phyloP scores from a whole-genome alignment of 108 stramenopile genomes.

The Licmophora abbreviata region DNA sequence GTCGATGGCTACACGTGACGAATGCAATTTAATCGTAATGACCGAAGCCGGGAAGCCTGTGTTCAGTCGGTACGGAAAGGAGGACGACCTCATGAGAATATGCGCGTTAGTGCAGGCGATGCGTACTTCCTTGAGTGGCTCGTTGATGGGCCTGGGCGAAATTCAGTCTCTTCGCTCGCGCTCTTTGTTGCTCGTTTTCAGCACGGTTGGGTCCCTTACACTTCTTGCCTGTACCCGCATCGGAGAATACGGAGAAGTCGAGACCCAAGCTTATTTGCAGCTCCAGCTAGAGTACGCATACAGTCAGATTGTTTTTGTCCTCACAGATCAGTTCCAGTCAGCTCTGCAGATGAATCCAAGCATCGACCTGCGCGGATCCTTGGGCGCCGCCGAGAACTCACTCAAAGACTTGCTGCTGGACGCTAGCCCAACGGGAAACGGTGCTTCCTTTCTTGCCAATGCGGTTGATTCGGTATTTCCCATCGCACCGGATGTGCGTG shows the following conservation, averaged over 20 bases:
- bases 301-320: constrained; percentile 53
- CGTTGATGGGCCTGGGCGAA: constrained; percentile 40
- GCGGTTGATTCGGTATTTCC: constrained; percentile 55
- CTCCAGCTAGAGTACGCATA: constrained; percentile 71
- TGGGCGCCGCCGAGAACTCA: constrained; percentile 30
- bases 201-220: constrained; percentile 58
- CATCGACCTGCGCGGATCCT: constrained; percentile 51
- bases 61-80: constrained; percentile 47
- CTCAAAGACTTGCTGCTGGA: constrained; percentile 10
- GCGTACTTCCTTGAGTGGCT: constrained; percentile 33
- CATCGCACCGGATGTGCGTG: constrained; percentile 51
- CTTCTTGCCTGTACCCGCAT: constrained; percentile 34
- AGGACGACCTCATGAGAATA: constrained; percentile 47
- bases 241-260: constrained; percentile 7
- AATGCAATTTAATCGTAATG: constrained; percentile 56
- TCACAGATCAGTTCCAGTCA: constrained; percentile 61
- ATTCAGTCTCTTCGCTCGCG: constrained; percentile 47
- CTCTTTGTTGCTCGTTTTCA: constrained; percentile 38
- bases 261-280: constrained; percentile 43
- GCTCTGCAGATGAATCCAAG: constrained; percentile 42
- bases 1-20: neutral
- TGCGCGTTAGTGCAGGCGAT: constrained; percentile 62
- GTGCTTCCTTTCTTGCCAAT: constrained; percentile 41
- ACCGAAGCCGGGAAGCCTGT: constrained; percentile 73
- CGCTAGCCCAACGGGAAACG: constrained; percentile 9